Evolutionary conservation across 208 protist genomes (phyloP), one percentile per base, ranked within the genome.

Genomic region (Trypanosoma vivax): DNA sequence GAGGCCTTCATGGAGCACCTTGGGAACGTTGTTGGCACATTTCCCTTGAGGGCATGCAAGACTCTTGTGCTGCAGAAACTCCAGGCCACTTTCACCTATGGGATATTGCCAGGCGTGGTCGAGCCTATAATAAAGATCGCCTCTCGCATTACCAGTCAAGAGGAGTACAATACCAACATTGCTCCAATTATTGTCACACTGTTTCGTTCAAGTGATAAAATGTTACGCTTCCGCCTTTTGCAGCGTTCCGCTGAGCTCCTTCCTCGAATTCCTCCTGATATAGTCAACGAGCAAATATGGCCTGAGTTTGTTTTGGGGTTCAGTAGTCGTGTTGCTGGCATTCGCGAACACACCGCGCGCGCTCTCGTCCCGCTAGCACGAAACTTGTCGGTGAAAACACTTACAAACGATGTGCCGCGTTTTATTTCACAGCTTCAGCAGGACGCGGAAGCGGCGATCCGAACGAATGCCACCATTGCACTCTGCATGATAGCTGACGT

Each of bases 401-500:
- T 96, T 3, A 34, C 31, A 10, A 56, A 73, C 6, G 82, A 92
- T 14, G 77, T 90, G 25, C 58, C 75, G n/a, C 61, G 65, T 10
- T 64, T 66, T 11, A 46, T 96, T 34, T 39, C 49, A 11, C 42
- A 56, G 41, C 59, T 94, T 38, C 90, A 96, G 74, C 65, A 69
- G 25, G 83, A 94, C 42, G 28, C 33, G 34, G 84, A 92, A 41
- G 75, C 72, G 2, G 64, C 79, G 3, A 79, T 96, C 39, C 76
- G 90, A 46, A 82, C 90, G 34, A 96, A 96, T 60, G 84, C 90
- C 11, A 90, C 86, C 5, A 88, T 96, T 57, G 75, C 75, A 11
- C 55, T 94, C 28, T 79, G 82, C 43, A 52, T 86, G 13, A 66
- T 96, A 16, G 66, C 64, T 0, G 56, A 70, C 1, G 46, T 62